phyloP scores from a whole-genome alignment of 2,329 filamentous ascomycete genomes.

The Fusarium bulbicola region DNA sequence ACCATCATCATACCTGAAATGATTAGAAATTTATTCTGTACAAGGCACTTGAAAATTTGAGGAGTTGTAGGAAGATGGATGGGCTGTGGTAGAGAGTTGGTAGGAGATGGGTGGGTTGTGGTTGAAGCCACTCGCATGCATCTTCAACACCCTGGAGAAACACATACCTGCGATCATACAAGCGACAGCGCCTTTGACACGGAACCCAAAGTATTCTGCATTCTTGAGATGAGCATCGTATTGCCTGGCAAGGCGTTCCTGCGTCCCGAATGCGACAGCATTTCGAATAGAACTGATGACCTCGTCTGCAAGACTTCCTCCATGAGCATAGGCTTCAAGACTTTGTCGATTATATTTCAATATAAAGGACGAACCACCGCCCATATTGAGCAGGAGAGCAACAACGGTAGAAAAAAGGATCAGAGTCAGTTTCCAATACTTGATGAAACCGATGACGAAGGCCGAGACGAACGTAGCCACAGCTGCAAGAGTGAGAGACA shows the following conservation, averaged over 20 bases:
- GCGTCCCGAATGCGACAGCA: constrained; percentile 90
- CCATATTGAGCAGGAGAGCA: constrained; percentile 82
- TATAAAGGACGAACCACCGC: constrained; percentile 75
- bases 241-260: constrained; percentile 87
- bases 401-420: constrained; percentile 86
- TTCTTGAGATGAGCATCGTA: constrained; percentile 80
- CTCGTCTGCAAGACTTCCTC: constrained; percentile 91
- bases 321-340: constrained; percentile 81
- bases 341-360: constrained; percentile 83
- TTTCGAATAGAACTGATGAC: constrained; percentile 94
- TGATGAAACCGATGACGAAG: constrained; percentile 89
- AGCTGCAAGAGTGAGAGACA: constrained; percentile 79
- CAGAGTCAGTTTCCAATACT: constrained; percentile 91
- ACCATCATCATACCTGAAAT: constrained; percentile 84
- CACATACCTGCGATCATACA: constrained; percentile 81
- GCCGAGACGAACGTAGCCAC: constrained; percentile 86
- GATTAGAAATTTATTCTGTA: constrained; percentile 58
- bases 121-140: background rate
- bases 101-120: background rate
- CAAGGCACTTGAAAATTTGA: background rate
- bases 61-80: background rate
- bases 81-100: background rate
- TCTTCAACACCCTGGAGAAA: background rate
- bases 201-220: constrained; percentile 80
- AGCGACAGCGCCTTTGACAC: constrained; percentile 76